A percentile compares a stretch with the other conserved stretches of the same genome.
Conservation (phyloP, 352 stramenopile species). For the Pythium apleroticum region DNA sequence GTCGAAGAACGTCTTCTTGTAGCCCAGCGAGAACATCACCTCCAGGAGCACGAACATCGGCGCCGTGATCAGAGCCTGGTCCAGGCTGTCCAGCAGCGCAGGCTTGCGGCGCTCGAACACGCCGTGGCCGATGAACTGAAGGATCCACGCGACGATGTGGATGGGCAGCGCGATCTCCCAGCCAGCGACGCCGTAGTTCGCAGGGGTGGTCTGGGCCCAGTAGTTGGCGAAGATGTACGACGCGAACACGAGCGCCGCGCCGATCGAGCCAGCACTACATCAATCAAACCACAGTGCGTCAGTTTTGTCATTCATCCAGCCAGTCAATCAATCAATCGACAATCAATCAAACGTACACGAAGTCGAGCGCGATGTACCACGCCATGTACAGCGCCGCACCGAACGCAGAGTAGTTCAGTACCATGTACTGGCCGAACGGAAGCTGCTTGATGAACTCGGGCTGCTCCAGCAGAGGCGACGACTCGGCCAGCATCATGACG, state of each 20-base stretch:
- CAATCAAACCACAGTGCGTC: not conserved
- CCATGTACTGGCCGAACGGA: constrained; percentile 36
- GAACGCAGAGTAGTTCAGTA: constrained; percentile 41
- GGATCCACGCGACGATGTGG: constrained; percentile 49
- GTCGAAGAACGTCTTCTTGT: constrained; percentile 39
- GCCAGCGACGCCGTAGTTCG: constrained; percentile 26
- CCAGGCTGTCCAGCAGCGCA: constrained; percentile 58
- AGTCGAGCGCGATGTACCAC: constrained; percentile 54
- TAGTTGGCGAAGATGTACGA: constrained; percentile 38
- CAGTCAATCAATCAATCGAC: not conserved
- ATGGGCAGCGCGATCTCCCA: constrained; percentile 41
- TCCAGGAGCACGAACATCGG: constrained; percentile 67
- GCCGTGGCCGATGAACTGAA: constrained; percentile 59
- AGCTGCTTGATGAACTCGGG: constrained; percentile 27
- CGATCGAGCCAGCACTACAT: constrained; percentile 32
- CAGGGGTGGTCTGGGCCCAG: constrained; percentile 21
- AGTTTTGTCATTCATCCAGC: constrained; percentile 1
- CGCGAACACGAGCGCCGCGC: constrained; percentile 34
- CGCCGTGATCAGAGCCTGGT: constrained; percentile 50
- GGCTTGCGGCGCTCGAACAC: constrained; percentile 60
- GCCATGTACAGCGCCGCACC: constrained; percentile 39
- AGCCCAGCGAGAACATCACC: constrained; percentile 47
- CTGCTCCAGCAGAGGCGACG: constrained; percentile 24
- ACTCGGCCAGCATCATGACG: constrained; percentile 41
- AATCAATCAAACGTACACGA: constrained; percentile 21